Base-by-base conservation (phyloP, 257 asterid species). In the Lycium ferocissimum region DNA sequence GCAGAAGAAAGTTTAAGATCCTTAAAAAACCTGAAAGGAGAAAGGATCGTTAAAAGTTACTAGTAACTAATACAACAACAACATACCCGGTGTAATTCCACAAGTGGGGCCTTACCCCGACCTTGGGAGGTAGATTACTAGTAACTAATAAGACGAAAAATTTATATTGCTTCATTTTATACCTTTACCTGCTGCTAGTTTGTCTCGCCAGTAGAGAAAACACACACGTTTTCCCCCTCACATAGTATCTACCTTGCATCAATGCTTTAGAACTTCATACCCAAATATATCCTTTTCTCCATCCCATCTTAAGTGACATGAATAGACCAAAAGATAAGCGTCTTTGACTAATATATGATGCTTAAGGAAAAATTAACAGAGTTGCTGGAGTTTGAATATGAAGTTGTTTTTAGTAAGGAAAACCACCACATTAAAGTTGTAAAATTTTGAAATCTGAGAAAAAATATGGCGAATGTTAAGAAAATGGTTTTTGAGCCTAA, bases 201-300 rank as follows among this genome's bases (percentile, higher is more conserved):
- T 73, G 61, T 73, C 59, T 73, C 13, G 15, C 57, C 20, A 75
- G 43, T 1, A 20, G 43, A 75, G 61, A 14, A 73, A 20, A 75
- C 43, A 49, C 20, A 20, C 40, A 40, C 79, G 38, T 20, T 18
- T 73, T 37, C 20, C 58, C 61, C 62, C 33, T 70, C 43, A 22
- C 81, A 12, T 13, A 22, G n/a, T 20, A 72, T 45, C 56, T 72
- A 72, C 80, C 58, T 72, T 72, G 80, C 80, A 71, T n/a, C 38
- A 72, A 45, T 45, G 58, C 38, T 45, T 45, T 58, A 45, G 80
- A 18, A 71, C 57, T 71, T 71, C 79, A 71, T 10, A 43, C 43
- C 56, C 79, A 71, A 71, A 18, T 38, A 72, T 45, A 45, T 72
- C 80, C 58, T 47, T 72, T 45, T n/a, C 58, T n/a, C 7, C 9